A percentile compares a stretch with the other conserved stretches of the same genome.
phyloP scores from a whole-genome alignment of 2,329 filamentous ascomycete genomes.

The Claviceps monticola region DNA sequence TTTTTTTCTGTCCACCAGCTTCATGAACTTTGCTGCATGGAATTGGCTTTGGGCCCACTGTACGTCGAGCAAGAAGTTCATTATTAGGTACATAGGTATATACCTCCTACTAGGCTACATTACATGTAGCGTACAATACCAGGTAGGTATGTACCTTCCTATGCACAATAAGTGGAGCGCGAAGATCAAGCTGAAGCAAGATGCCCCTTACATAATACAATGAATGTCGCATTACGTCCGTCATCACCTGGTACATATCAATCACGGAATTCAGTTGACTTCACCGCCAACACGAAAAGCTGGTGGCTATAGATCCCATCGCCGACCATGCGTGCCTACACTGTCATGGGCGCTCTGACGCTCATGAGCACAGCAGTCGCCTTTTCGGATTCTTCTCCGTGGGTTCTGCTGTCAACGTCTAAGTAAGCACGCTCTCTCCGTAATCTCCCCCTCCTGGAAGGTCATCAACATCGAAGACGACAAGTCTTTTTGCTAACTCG shows the following conservation, averaged over 20 bases:
- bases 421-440: conserved; percentile 43
- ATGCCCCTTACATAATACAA: not conserved
- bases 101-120: too few relatives aligned
- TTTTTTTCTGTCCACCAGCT: not conserved
- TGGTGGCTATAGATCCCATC: not conserved
- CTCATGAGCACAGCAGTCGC: conserved; percentile 49
- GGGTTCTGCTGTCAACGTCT: conserved; percentile 74
- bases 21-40: not conserved
- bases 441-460: not conserved
- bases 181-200: not conserved
- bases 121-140: too few relatives aligned
- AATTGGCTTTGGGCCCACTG: not conserved
- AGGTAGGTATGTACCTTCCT: too few relatives aligned
- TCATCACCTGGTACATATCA: not conserved
- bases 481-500: conserved; percentile 2
- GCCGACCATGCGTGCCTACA: conserved; percentile 39
- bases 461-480: not conserved
- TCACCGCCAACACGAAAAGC: conserved; percentile 12
- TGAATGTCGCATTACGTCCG: not conserved
- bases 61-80: not conserved
- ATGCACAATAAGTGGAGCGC: not conserved
- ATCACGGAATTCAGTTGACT: conserved; percentile 11
- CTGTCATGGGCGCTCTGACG: conserved; percentile 36
- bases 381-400: conserved; percentile 78
- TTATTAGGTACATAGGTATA: not conserved